Percentiles rank a stretch among this genome's conserved stretches.
Evolutionary conservation across 441 rosid species (phyloP).

Genomic region (Jatropha podagrica): DNA sequence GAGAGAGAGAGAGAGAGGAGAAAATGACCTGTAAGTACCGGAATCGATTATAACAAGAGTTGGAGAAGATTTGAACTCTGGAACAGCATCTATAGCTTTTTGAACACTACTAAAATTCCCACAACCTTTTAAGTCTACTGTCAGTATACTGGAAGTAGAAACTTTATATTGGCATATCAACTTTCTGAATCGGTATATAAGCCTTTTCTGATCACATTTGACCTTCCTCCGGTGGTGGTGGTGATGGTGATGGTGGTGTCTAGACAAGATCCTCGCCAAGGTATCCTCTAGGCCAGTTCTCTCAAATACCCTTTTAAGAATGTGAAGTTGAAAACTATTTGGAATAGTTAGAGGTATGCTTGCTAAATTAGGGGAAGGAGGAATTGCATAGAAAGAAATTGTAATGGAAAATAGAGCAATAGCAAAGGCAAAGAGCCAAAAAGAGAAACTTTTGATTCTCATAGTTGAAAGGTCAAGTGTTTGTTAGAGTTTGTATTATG

Average conservation of each 20-base stretch:
- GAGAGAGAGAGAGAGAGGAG: background rate
- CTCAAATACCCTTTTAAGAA: slow-evolving; percentile 21
- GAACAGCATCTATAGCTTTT: slow-evolving; percentile 65
- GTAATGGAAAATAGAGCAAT: slow-evolving; percentile 39
- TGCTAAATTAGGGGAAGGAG: slow-evolving; percentile 9
- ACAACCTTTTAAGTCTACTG: slow-evolving; percentile 64
- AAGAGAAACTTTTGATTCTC: slow-evolving; percentile 31
- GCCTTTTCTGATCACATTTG: slow-evolving; percentile 33
- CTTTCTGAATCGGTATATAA: slow-evolving; percentile 29
- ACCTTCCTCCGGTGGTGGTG: slow-evolving; percentile 21
- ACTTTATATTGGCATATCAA: slow-evolving; percentile 31
- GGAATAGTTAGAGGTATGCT: background rate
- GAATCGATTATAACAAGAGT: slow-evolving; percentile 61
- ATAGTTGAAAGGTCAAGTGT: slow-evolving; percentile 18
- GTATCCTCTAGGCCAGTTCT: slow-evolving; percentile 15
- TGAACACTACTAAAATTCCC: slow-evolving; percentile 65
- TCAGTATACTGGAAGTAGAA: slow-evolving; percentile 38
- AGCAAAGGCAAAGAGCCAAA: slow-evolving; percentile 38
- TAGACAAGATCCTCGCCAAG: slow-evolving; percentile 11
- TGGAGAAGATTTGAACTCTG: slow-evolving; percentile 43
- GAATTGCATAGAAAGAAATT: slow-evolving; percentile 24
- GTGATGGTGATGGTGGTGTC: slow-evolving; percentile 27
- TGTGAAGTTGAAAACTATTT: background rate
- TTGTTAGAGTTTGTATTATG: background rate
- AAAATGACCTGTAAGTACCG: slow-evolving; percentile 68